Evolutionary conservation across 768 basidiomycete species (phyloP).

Genomic region (Exsudoporus frostii): DNA sequence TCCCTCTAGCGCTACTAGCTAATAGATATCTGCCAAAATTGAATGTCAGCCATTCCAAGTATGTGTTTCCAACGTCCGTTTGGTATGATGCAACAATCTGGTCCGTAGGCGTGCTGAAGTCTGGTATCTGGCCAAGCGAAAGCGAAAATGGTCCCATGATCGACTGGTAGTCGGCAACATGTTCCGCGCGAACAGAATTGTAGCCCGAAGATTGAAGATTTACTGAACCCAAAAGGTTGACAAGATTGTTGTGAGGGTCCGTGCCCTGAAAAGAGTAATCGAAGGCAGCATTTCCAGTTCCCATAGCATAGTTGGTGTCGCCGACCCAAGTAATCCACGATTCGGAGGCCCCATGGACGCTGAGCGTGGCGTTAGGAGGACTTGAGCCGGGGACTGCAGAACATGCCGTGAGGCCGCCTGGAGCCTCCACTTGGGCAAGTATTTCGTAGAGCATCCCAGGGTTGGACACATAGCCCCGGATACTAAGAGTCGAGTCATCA

Average conservation of each 20-base stretch:
- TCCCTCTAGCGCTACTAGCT: constrained; percentile 56
- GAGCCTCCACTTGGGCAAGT: constrained; percentile 44
- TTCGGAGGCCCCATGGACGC: constrained; percentile 44
- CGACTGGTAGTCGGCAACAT: constrained; percentile 49
- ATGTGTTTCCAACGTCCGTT: constrained; percentile 53
- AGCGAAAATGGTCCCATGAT: constrained; percentile 50
- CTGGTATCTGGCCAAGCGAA: constrained; percentile 55
- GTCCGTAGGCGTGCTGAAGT: constrained; percentile 54
- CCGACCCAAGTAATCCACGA: constrained; percentile 72
- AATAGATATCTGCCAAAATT: constrained; percentile 72
- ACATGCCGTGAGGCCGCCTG: constrained; percentile 35
- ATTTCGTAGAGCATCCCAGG: constrained; percentile 75
- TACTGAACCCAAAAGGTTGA: constrained; percentile 35
- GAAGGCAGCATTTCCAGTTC: constrained; percentile 54
- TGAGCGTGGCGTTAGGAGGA: constrained; percentile 46
- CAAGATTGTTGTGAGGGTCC: constrained; percentile 53
- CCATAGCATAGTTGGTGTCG: constrained; percentile 65
- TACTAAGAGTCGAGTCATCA: constrained; percentile 49
- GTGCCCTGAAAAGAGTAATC: constrained; percentile 61
- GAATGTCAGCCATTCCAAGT: constrained; percentile 72
- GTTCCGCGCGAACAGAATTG: constrained; percentile 40
- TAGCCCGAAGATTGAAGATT: constrained; percentile 32
- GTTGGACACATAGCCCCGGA: constrained; percentile 45
- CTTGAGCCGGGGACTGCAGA: constrained; percentile 21
- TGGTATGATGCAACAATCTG: constrained; percentile 51